A percentile compares a stretch with the other conserved stretches of the same genome.
Conservation (phyloP, 345 rosid genomes). For the Kandelia obovata region DNA sequence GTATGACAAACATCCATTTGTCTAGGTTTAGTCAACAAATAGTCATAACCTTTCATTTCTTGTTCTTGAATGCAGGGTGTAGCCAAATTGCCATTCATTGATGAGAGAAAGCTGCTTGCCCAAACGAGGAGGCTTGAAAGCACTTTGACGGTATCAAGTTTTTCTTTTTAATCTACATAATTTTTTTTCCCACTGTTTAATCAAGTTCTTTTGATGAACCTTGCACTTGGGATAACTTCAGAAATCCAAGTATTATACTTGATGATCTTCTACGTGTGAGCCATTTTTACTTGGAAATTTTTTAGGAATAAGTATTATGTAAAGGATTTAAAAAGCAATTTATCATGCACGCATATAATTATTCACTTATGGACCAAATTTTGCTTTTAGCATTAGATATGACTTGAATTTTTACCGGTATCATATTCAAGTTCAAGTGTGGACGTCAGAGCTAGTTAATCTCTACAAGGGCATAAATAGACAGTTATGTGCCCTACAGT, state of each 20-base stretch:
- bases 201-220: no score
- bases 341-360: no score
- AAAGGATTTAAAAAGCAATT: no score
- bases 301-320: no score
- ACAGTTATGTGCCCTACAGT: no score
- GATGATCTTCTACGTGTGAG: background rate
- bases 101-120: constrained; percentile 66
- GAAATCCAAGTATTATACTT: background rate
- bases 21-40: constrained; percentile 2
- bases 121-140: constrained; percentile 84
- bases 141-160: constrained; percentile 63
- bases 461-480: no score
- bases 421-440: no score
- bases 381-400: no score
- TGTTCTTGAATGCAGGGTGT: constrained; percentile 59
- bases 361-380: no score
- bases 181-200: background rate
- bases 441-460: no score
- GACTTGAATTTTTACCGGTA: no score
- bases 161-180: background rate
- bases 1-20: background rate
- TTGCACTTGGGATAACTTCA: no score
- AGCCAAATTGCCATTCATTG: constrained; percentile 92
- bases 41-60: constrained; percentile 9
- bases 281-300: background rate